Evolutionary conservation across 306 rosid genomes (phyloP), one percentile per base, ranked within the genome.

Genomic region (Cotoneaster glaucophyllus): DNA sequence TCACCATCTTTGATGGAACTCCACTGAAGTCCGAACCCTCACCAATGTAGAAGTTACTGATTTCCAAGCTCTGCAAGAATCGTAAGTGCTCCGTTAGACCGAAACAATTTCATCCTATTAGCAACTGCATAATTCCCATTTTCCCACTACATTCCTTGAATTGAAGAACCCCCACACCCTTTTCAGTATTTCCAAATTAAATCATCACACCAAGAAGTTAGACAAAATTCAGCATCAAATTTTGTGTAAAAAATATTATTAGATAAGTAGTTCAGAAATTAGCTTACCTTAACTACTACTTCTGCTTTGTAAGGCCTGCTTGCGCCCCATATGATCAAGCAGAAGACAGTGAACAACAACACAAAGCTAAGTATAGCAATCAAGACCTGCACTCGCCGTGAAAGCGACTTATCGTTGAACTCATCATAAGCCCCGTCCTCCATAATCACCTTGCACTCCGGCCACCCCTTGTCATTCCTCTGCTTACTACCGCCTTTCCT

Each of bases 291-390:
- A 82, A 88, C 89, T 29, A 85, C 50, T 78, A 92, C 53, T 83
- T 87, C 80, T 0, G 97, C 80, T 48, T 89, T 95, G 82, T 75
- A 95, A 79, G 97, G 96, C 72, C 90, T 86, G 76, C 97, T 92
- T 45, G 97, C 97, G 3, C 92, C 97, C 99, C 99, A 95, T 17
- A 95, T 90, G 77, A 95, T 95, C 77, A 92, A 86, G 84, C 99
- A 95, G 66, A 95, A 90, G 11, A 88, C 83, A 25, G 93, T 77
- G 65, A 95, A 95, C 68, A 95, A 63, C 45, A 87, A 69, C 48
- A 88, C 82, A 79, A 95, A 95, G 57, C 89, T 80, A 2, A 90
- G 44, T 1, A 92, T 14, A 75, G 96, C 97, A 64, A 95, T 89
- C 37, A 88, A 44, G 22, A 84, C 92, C 73, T 92, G 99, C 41